Evolutionary conservation across 2,329 filamentous ascomycete genomes (phyloP).

Genomic region (Trichophyton mentagrophytes): DNA sequence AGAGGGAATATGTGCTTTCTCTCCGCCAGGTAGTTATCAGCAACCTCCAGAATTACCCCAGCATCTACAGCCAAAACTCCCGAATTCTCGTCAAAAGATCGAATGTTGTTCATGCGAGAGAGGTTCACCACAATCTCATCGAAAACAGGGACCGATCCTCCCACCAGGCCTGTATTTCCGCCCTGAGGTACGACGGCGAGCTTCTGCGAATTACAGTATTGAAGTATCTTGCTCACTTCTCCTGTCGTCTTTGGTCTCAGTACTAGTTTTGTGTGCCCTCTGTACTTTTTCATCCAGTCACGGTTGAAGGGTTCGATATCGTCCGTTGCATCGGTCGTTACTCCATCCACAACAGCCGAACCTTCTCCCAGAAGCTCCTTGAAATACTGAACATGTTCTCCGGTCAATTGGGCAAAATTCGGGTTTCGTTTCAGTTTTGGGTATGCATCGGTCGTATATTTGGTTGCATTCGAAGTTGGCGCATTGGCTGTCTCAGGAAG

Average conservation of each 20-base stretch:
- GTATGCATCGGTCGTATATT: slow-evolving; percentile 70
- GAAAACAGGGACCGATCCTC: slow-evolving; percentile 90
- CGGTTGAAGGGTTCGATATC: slow-evolving; percentile 88
- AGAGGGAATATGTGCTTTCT: slow-evolving; percentile 83
- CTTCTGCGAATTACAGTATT: slow-evolving; percentile 88
- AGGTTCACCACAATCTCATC: slow-evolving; percentile 95
- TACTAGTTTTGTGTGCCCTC: slow-evolving; percentile 75
- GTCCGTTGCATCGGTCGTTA: slow-evolving; percentile 58
- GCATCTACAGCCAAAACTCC: slow-evolving; percentile 83
- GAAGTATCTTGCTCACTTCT: slow-evolving; percentile 79
- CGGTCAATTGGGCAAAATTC: slow-evolving; percentile 56
- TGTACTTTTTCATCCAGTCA: slow-evolving; percentile 99
- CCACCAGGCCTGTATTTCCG: slow-evolving; percentile 91
- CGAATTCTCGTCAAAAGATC: slow-evolving; percentile 84
- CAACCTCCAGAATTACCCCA: slow-evolving; percentile 78
- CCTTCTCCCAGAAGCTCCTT: slow-evolving; percentile 63
- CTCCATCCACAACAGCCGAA: slow-evolving; percentile 71
- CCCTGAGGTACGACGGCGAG: slow-evolving; percentile 94
- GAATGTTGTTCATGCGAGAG: slow-evolving; percentile 77
- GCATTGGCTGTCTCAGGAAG: slow-evolving; percentile 1
- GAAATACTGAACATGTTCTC: slow-evolving; percentile 73
- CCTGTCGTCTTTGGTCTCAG: slow-evolving; percentile 73
- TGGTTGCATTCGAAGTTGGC: slow-evolving; percentile 30
- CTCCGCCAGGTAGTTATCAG: slow-evolving; percentile 73
- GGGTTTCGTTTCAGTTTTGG: slow-evolving; percentile 69